phyloP scores from a whole-genome alignment of 176 grass and related monocot species.

The Oryza brachyantha region DNA sequence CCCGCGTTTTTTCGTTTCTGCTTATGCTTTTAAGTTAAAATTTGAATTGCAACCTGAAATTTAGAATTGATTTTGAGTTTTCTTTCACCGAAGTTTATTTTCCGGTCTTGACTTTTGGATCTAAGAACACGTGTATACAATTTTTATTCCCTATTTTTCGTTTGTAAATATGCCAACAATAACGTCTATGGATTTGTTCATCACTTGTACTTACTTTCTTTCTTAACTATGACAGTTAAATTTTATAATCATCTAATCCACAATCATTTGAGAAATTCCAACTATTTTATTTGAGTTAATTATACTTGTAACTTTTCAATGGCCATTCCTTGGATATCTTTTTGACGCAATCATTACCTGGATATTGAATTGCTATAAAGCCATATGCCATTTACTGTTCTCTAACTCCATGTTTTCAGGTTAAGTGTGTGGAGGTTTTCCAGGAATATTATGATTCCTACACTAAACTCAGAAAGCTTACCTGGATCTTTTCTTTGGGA shows the following conservation, averaged over 20 bases:
- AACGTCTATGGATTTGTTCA: background rate
- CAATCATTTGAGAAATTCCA: background rate
- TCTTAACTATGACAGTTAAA: background rate
- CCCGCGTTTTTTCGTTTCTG: too few species aligned
- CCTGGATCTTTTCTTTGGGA: constrained; percentile 61
- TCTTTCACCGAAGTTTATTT: too few species aligned
- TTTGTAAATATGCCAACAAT: too few species aligned
- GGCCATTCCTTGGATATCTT: background rate
- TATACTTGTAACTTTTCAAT: background rate
- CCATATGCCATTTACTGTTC: background rate
- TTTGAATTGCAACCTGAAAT: too few species aligned
- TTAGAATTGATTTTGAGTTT: too few species aligned
- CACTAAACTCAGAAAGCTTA: constrained; percentile 48
- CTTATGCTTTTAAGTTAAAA: too few species aligned
- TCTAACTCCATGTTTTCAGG: constrained; percentile 27
- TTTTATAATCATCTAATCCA: background rate
- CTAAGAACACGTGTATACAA: too few species aligned
- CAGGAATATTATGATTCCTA: constrained; percentile 41
- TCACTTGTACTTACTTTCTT: background rate
- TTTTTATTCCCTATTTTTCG: too few species aligned
- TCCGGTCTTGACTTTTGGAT: too few species aligned
- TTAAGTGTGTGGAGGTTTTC: constrained; percentile 56
- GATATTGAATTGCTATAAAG: background rate
- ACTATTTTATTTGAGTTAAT: background rate
- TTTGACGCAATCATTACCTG: background rate